These are phyloP conservation scores for Sporormia fimetaria DNA, from an alignment of 495 filamentous ascomycete species.

Conservation along the genomic window DNA sequence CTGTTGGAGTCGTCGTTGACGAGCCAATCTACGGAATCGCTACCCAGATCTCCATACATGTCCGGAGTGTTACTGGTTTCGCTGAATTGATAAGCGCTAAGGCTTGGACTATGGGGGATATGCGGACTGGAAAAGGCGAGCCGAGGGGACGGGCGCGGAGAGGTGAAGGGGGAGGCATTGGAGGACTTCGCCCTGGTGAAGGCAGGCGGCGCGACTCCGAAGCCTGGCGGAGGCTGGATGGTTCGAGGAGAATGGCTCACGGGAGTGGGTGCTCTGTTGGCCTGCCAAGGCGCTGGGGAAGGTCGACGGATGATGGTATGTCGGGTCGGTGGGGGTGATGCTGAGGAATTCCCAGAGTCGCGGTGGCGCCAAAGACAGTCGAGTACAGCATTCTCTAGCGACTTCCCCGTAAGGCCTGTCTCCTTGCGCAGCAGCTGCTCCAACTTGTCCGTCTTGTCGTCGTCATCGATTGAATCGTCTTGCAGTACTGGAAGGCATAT, in stretches of 20 bases:
- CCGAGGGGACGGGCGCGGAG: conserved; percentile 84
- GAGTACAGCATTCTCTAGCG: conserved; percentile 80
- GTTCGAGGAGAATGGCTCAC: conserved; percentile 60
- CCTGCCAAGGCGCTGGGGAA: conserved; percentile 90
- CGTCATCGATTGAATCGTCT: conserved; percentile 72
- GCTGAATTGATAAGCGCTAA: conserved; percentile 90
- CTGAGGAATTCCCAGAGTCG: conserved; percentile 59
- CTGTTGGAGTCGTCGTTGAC: conserved; percentile 81
- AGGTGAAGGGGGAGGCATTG: conserved; percentile 82
- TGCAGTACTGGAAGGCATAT: conserved; percentile 79
- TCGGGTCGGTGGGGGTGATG: conserved; percentile 67
- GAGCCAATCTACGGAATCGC: conserved; percentile 92
- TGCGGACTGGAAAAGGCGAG: conserved; percentile 78
- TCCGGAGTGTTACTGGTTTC: conserved; percentile 64
- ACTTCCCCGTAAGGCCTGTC: conserved; percentile 61
- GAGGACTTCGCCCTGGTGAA: conserved; percentile 64
- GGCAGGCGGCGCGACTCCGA: conserved; percentile 54
- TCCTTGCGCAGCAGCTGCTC: conserved; percentile 75
- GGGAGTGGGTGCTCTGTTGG: conserved; percentile 65
- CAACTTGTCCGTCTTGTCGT: conserved; percentile 88
- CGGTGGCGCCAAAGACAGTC: conserved; percentile 88
- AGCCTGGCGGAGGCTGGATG: conserved; percentile 66
- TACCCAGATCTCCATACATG: conserved; percentile 82
- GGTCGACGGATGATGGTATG: conserved; percentile 81
- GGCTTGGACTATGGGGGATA: conserved; percentile 89